Base-by-base conservation (phyloP, 441 rosid genomes). In the Euphorbia celastroides region DNA sequence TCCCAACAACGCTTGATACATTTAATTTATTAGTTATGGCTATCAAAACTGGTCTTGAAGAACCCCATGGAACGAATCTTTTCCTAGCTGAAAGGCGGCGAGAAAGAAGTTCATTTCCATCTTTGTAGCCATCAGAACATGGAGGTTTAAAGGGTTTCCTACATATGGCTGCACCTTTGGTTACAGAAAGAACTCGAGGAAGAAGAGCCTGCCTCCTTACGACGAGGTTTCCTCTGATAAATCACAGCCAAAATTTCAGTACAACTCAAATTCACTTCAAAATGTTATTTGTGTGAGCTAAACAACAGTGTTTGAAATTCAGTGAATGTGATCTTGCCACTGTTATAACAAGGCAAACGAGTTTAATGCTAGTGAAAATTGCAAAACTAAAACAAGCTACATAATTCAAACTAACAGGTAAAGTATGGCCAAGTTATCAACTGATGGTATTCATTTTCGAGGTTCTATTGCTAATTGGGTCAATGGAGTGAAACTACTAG, bases 61-160 rank as follows among this genome's bases (percentile, higher is more conserved):
- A 86, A 32, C 98, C 97, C 98, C 98, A 92, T 2, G 99, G 99
- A 60, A 94, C 95, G 74, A 94, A 94, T 34, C 96, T 75, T 74
- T 88, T 94, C 17, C 99, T 83, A 57, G 98, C 98, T 9, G 68
- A 85, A 75, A 94, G 97, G 19, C 99, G 96, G 38, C 95, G 98
- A 22, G 82, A 72, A 63, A 94, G 97, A 69, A 74, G 72, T 16
- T 80, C 90, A 5, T 75, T 86, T 59, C 79, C 77, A 65, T 79
- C 76, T 56, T 68, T 74, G 50, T 94, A 87, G 48, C 96, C 96
- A 68, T 71, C 74, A 22, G 85, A 72, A 73, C 80, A 87, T 36
- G 96, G 98, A 36, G 96, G 98, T 66, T 92, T 94, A 80, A 94
- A 94, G 28, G 99, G 97, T 70, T 90, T 92, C 82, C 98, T 80